Evolutionary conservation across 2,329 filamentous ascomycete species (phyloP), one percentile per base, ranked within the genome.

Genomic region (Emergomyces pasteurianus): DNA sequence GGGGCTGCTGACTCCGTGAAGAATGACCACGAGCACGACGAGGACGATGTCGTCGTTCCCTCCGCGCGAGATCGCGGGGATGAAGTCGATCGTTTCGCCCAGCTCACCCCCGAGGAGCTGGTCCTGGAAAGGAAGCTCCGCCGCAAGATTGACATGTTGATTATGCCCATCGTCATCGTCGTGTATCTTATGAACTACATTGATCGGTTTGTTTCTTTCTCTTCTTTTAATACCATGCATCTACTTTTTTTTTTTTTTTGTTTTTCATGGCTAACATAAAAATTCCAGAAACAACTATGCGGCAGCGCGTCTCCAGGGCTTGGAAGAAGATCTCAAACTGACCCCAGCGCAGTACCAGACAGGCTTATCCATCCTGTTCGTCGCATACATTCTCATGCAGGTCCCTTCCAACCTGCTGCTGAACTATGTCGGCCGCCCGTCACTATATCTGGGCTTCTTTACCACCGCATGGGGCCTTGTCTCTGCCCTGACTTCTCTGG

Each of bases 401-500:
- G 77, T 79, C 5, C 79, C 79, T 0, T 80, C 75, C 59, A 80
- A 79, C 63, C 64, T 77, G 49, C 63, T 78, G 9, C 69, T 79
- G 28, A 75, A 74, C 64, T 67, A 76, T 57, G 71, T 74, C 65
- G 75, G 77, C n/a, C 67, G 70, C 2, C 76, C 76, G 0, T 76
- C 75, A 3, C 63, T 74, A 4, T 78, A 78, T 42, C 65, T 78
- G n/a, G 75, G 77, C 4, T 75, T 74, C 61, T 79, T 78, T 65
- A 75, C 73, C 47, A 68, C 68, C 3, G 75, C 73, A 7, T 80
- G 78, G 78, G 78, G 78, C 1, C 60, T 78, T 16, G 76, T 79
- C 0, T 79, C 77, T 1, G 68, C 74, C 5, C 54, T 76, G 47
- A 79, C 78, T 36, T 75, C 73, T 54, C 74, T 77, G 61, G 76